Conservation (phyloP, 2,329 filamentous ascomycete species). For the Colletotrichum phormii region DNA sequence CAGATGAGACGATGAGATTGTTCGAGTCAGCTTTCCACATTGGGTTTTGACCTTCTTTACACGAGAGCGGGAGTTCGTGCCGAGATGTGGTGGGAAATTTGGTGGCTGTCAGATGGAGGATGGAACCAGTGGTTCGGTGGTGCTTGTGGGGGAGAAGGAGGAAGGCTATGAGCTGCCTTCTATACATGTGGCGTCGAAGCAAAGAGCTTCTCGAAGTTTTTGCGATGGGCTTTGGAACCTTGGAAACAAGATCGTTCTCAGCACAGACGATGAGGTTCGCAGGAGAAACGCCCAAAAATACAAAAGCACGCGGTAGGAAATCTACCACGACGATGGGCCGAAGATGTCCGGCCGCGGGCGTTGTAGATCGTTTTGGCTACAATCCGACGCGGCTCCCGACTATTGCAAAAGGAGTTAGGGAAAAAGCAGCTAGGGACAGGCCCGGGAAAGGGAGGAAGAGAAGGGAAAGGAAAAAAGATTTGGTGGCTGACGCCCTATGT, state of each 20-base stretch:
- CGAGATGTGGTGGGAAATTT: background rate
- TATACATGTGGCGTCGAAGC: background rate
- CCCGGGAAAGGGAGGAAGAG: too few relatives aligned
- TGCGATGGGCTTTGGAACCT: background rate
- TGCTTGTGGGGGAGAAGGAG: background rate
- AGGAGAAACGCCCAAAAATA: background rate
- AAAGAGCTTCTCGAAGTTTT: background rate
- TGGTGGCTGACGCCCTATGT: constrained; percentile 3
- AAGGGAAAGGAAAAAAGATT: background rate
- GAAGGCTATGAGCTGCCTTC: background rate
- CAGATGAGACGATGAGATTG: background rate
- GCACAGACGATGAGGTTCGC: background rate
- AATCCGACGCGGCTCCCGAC: constrained; percentile 3
- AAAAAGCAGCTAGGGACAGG: background rate
- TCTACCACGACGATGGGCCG: background rate
- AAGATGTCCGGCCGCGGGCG: background rate
- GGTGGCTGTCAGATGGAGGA: background rate
- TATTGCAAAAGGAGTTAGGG: background rate
- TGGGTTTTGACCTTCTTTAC: background rate
- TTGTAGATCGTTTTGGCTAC: background rate
- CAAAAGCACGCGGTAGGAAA: background rate
- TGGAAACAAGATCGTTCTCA: background rate
- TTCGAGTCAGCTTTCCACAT: background rate
- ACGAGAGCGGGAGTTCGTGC: background rate
- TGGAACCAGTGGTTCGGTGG: background rate